phyloP scores from a whole-genome alignment of 2,329 filamentous ascomycete genomes.

The Phialemonium atrogriseum region DNA sequence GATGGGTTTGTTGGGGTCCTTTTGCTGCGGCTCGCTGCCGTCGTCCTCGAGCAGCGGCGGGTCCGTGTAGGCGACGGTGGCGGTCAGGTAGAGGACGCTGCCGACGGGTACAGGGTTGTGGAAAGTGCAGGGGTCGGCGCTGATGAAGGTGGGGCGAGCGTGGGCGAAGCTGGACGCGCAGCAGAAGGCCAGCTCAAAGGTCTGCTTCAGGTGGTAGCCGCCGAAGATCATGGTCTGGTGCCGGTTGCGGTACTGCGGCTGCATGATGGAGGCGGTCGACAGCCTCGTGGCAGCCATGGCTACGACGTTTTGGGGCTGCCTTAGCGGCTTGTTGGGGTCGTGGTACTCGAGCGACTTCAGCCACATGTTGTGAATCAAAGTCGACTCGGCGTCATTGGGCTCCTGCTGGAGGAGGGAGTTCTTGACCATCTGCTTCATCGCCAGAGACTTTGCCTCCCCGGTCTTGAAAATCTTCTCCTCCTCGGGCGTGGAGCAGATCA shows the following conservation, averaged over 20 bases:
- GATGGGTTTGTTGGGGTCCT: conserved; percentile 16
- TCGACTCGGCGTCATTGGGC: conserved; percentile 62
- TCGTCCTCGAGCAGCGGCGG: conserved; percentile 36
- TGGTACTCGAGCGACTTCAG: conserved; percentile 58
- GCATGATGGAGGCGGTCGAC: conserved; percentile 62
- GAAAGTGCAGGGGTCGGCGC: conserved; percentile 66
- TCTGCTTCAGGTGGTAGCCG: conserved; percentile 65
- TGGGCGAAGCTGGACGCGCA: conserved; percentile 65
- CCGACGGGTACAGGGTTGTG: conserved; percentile 69
- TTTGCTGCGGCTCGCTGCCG: conserved; percentile 33
- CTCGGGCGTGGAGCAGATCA: conserved; percentile 50
- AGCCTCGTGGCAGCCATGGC: conserved; percentile 52
- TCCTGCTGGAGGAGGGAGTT: conserved; percentile 57
- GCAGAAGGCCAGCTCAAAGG: conserved; percentile 70
- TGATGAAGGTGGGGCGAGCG: conserved; percentile 61
- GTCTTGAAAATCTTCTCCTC: conserved; percentile 55
- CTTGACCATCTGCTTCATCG: conserved; percentile 55
- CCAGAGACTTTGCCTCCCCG: conserved; percentile 49
- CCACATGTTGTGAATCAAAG: conserved; percentile 68
- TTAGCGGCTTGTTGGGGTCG: conserved; percentile 21
- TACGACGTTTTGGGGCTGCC: conserved; percentile 34
- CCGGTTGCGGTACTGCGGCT: conserved; percentile 45
- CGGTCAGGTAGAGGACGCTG: conserved; percentile 65
- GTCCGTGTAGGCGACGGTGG: conserved; percentile 65
- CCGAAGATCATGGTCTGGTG: conserved; percentile 76